These are phyloP conservation scores for Nemania sp. DNA, from an alignment of 2,329 filamentous ascomycete genomes.

Conservation along the genomic window DNA sequence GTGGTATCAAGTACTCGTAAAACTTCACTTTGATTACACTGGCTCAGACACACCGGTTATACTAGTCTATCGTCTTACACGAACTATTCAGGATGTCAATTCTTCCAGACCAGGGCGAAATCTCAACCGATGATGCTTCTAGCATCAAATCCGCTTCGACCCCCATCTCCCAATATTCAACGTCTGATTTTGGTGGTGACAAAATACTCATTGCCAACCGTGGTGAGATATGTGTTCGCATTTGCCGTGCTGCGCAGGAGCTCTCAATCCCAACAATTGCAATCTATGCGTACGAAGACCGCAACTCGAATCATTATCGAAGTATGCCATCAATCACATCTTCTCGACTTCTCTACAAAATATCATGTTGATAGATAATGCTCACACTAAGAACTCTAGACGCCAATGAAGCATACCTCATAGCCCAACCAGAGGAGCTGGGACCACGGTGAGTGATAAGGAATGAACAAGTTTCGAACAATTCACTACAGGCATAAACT, in stretches of 20 bases:
- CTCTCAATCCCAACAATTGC: not conserved
- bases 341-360: not conserved
- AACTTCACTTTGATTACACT: too few species aligned
- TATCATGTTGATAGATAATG: not conserved
- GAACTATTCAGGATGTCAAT: not conserved
- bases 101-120: too few species aligned
- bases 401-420: not conserved
- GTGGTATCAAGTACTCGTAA: too few species aligned
- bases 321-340: not conserved
- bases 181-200: not conserved
- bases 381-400: not conserved
- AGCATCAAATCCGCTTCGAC: too few species aligned
- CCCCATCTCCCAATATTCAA: not conserved
- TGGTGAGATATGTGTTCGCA: not conserved
- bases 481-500: not conserved
- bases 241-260: not conserved
- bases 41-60: too few species aligned
- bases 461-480: not conserved
- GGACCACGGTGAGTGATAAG: not conserved
- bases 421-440: not conserved
- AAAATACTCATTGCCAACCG: not conserved
- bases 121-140: too few species aligned
- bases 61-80: not conserved
- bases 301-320: not conserved
- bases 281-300: not conserved